These are phyloP conservation scores for Colletotrichum gigasporum DNA, from an alignment of 2,329 filamentous ascomycete species.

Conservation along the genomic window DNA sequence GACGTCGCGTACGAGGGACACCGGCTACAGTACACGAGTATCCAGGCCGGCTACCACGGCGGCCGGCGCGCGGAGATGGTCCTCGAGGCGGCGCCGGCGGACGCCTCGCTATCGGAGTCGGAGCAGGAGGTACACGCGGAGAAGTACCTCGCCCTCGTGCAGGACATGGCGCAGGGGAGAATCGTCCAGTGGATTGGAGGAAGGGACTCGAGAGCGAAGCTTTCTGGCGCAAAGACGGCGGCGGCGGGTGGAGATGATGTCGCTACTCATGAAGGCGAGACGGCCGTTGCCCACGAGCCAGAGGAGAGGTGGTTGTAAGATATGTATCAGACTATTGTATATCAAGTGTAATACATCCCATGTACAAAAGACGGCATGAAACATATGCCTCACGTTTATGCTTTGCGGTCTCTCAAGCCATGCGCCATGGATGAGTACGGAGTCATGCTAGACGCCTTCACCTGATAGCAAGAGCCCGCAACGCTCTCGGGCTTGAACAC, in stretches of 20 bases:
- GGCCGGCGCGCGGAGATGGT: conserved; percentile 61
- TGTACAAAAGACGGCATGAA: neutral
- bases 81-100: conserved; percentile 42
- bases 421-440: too few species aligned
- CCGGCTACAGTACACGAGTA: conserved; percentile 59
- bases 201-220: neutral
- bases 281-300: neutral
- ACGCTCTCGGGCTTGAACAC: too few species aligned
- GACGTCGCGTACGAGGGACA: conserved; percentile 53
- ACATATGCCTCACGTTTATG: neutral
- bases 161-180: conserved; percentile 2
- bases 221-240: neutral
- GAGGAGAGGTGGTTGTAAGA: neutral
- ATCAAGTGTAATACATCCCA: conserved; percentile 7
- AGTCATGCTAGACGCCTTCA: too few species aligned
- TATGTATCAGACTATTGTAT: neutral
- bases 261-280: neutral
- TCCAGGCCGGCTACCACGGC: conserved; percentile 61
- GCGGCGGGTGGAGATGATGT: neutral
- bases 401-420: too few species aligned
- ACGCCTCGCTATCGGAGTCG: neutral
- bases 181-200: conserved; percentile 21
- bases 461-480: too few species aligned
- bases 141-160: neutral
- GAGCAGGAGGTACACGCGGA: neutral